Evolutionary conservation across 2,329 filamentous ascomycete genomes (phyloP).

Genomic region (Fusarium albidum): DNA sequence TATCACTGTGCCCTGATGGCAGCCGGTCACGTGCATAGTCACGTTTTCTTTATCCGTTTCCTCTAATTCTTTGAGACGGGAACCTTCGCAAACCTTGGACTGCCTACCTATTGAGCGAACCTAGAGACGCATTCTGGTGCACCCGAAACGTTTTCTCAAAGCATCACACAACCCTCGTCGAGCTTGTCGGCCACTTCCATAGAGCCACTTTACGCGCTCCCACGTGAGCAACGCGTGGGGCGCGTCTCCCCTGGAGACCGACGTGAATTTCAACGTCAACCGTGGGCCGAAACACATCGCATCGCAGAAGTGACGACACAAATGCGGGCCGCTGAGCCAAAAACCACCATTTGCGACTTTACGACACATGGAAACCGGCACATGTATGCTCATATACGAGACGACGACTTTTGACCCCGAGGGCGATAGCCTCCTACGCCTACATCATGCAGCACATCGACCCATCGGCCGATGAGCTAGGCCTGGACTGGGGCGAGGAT

Average conservation of each 20-base stretch:
- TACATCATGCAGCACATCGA: conserved; percentile 27
- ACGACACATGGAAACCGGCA: not conserved
- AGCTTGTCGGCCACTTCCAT: not conserved
- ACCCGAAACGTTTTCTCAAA: not conserved
- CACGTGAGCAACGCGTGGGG: conserved; percentile 48
- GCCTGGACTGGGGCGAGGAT: conserved; percentile 40
- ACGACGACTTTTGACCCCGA: conserved; percentile 12
- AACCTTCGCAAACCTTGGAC: not conserved
- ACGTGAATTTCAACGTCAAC: conserved; percentile 31
- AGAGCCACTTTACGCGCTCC: conserved; percentile 44
- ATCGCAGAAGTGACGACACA: conserved; percentile 11
- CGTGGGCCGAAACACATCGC: not conserved
- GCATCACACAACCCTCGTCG: not conserved
- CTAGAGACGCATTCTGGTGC: not conserved
- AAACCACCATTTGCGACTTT: conserved; percentile 1
- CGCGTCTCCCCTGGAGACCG: conserved; percentile 38
- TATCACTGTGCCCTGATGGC: too few relatives aligned
- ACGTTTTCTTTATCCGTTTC: not conserved
- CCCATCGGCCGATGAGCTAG: conserved; percentile 18
- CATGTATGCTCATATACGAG: conserved; percentile 6
- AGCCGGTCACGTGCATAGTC: conserved; percentile 28
- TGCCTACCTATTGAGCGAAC: not conserved
- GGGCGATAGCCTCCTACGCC: conserved; percentile 21
- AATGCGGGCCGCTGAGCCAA: conserved; percentile 15
- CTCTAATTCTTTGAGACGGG: not conserved